Conservation (phyloP, 2,329 filamentous ascomycete genomes). For the Fusarium circinatum region DNA sequence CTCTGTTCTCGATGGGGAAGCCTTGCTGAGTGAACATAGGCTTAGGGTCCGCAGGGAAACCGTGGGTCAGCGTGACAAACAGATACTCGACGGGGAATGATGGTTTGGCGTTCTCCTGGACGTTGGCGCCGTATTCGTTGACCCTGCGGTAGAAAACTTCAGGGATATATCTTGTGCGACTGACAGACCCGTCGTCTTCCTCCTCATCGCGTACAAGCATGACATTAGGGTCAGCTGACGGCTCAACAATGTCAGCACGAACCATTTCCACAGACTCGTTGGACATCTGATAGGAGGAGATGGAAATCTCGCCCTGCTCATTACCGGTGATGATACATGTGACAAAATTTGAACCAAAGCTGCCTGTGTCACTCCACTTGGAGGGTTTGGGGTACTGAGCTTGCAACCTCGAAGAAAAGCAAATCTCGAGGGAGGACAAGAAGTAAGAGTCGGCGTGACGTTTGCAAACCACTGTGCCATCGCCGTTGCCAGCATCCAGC, state of each 20-base stretch:
- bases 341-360: constrained; percentile 95
- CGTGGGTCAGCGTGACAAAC: constrained; percentile 94
- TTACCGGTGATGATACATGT: constrained; percentile 97
- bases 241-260: constrained; percentile 91
- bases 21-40: constrained; percentile 78
- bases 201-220: constrained; percentile 96
- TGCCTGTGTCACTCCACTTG: constrained; percentile 96
- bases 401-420: constrained; percentile 88
- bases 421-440: constrained; percentile 90
- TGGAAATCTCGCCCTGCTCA: constrained; percentile 85
- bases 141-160: constrained; percentile 96
- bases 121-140: constrained; percentile 96
- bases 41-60: constrained; percentile 84
- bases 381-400: constrained; percentile 88
- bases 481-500: constrained; percentile 79
- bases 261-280: constrained; percentile 98
- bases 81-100: constrained; percentile 97
- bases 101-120: constrained; percentile 97
- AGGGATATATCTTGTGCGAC: constrained; percentile 87
- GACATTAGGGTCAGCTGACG: constrained; percentile 88
- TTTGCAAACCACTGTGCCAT: constrained; percentile 93
- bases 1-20: constrained; percentile 93
- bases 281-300: constrained; percentile 93
- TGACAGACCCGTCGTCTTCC: constrained; percentile 77
- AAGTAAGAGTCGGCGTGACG: constrained; percentile 95